Evolutionary conservation across 2,329 filamentous ascomycete genomes (phyloP).

Genomic region (Macrophomina pseudophaseolina): DNA sequence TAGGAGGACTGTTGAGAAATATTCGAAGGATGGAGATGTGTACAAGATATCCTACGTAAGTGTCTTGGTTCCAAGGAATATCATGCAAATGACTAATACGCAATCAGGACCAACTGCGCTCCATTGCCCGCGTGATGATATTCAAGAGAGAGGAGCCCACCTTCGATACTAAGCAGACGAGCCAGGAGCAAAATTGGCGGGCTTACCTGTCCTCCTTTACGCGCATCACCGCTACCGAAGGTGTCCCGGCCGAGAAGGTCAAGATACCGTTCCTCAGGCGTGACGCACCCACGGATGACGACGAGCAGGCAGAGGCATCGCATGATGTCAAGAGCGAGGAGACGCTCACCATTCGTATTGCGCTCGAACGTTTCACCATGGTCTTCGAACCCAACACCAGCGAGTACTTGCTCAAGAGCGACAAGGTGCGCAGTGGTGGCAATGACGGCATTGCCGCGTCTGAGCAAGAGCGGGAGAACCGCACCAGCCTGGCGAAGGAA

Average conservation of each 20-base stretch:
- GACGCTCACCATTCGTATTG: conserved; percentile 52
- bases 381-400: conserved; percentile 49
- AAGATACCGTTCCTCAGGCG: conserved; percentile 50
- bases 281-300: conserved; percentile 43
- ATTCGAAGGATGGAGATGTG: conserved; percentile 89
- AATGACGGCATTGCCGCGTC: conserved; percentile 42
- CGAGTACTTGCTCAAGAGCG: conserved; percentile 49
- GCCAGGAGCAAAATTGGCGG: conserved; percentile 74
- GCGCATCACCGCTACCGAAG: conserved; percentile 78
- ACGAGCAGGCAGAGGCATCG: conserved; percentile 37
- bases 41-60: conserved; percentile 91
- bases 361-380: conserved; percentile 49
- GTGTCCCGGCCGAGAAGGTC: conserved; percentile 43
- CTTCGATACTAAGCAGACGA: conserved; percentile 75
- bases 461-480: conserved; percentile 39
- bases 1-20: conserved; percentile 89
- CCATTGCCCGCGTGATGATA: conserved; percentile 75
- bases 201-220: conserved; percentile 95
- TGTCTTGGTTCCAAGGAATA: conserved; percentile 34
- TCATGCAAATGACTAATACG: conserved; percentile 33
- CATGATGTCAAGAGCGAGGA: conserved; percentile 43
- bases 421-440: conserved; percentile 41
- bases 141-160: conserved; percentile 84
- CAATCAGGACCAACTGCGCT: conserved; percentile 62
- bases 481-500: conserved; percentile 48